Evolutionary conservation across 129 eudicot species (phyloP).

Genomic region (Chrysanthemum seticuspe): DNA sequence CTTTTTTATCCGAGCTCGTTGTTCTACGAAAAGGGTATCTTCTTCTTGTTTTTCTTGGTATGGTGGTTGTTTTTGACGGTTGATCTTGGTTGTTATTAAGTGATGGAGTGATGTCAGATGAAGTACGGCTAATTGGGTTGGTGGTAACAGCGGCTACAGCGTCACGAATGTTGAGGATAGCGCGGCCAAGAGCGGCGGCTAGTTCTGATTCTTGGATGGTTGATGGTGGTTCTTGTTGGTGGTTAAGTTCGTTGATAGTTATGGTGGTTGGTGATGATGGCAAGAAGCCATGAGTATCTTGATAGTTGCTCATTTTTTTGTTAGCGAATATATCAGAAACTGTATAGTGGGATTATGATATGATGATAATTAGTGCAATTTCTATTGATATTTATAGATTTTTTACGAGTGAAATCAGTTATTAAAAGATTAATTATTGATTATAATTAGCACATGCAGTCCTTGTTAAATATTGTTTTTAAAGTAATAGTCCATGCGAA

Average conservation of each 20-base stretch:
- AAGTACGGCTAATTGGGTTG: neutral
- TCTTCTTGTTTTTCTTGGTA: conserved; percentile 5
- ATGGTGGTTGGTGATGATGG: conserved; percentile 7
- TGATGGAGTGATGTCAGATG: conserved; percentile 8
- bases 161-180: neutral
- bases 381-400: no score
- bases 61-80: neutral
- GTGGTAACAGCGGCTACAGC: neutral
- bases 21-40: conserved; percentile 8
- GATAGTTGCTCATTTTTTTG: conserved; percentile 13
- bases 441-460: no score
- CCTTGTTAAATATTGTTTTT: no score
- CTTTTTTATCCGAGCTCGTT: neutral
- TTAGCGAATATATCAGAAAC: no score
- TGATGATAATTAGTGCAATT: no score
- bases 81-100: neutral
- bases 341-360: no score
- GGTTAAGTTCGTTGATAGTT: neutral
- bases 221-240: conserved; percentile 8
- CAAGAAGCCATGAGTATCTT: conserved; percentile 21
- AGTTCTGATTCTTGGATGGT: conserved; percentile 3
- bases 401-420: no score
- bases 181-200: neutral
- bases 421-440: no score
- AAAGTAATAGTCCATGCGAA: no score